A percentile compares a stretch with the other conserved stretches of the same genome.
These are phyloP conservation scores for Candida glaebosa DNA, from an alignment of 805 yeast genomes.

Conservation along the genomic window DNA sequence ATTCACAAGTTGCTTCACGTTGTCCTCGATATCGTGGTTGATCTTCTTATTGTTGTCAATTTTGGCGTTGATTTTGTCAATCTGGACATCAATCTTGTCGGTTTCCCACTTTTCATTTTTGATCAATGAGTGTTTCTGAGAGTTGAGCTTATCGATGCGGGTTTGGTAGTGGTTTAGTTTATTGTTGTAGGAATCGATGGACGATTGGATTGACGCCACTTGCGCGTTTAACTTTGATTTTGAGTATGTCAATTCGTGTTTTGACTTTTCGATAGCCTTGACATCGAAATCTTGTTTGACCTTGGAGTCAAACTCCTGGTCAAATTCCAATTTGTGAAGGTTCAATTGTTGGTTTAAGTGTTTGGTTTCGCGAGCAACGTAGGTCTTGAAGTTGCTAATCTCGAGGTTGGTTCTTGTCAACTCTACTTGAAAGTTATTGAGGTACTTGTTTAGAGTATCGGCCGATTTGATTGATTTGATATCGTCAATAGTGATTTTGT, in stretches of 20 bases:
- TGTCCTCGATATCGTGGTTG: conserved; percentile 25
- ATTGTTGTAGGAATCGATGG: conserved; percentile 16
- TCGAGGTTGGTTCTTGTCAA: conserved; percentile 19
- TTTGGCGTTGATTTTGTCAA: conserved; percentile 9
- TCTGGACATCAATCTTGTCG: conserved; percentile 16
- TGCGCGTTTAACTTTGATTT: conserved; percentile 28
- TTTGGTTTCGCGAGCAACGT: conserved; percentile 12
- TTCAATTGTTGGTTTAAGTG: conserved; percentile 24
- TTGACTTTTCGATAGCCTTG: conserved; percentile 27
- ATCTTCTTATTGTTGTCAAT: conserved; percentile 17
- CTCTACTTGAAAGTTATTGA: conserved; percentile 24
- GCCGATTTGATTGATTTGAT: conserved; percentile 16
- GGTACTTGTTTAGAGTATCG: conserved; percentile 20
- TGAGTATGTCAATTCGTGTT: conserved; percentile 30
- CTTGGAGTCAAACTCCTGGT: conserved; percentile 29
- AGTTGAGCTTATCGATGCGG: conserved; percentile 19
- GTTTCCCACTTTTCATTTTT: conserved; percentile 22
- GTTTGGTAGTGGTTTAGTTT: conserved; percentile 16
- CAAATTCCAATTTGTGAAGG: conserved; percentile 34
- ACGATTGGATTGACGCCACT: conserved; percentile 16
- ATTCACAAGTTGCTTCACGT: conserved; percentile 14
- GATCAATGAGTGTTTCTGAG: conserved; percentile 20
- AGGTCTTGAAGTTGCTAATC: conserved; percentile 14
- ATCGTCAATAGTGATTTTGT: conserved; percentile 10
- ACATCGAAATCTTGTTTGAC: conserved; percentile 27